Evolutionary conservation across 352 stramenopile species (phyloP).

Genomic region (Phytophthora lateralis): DNA sequence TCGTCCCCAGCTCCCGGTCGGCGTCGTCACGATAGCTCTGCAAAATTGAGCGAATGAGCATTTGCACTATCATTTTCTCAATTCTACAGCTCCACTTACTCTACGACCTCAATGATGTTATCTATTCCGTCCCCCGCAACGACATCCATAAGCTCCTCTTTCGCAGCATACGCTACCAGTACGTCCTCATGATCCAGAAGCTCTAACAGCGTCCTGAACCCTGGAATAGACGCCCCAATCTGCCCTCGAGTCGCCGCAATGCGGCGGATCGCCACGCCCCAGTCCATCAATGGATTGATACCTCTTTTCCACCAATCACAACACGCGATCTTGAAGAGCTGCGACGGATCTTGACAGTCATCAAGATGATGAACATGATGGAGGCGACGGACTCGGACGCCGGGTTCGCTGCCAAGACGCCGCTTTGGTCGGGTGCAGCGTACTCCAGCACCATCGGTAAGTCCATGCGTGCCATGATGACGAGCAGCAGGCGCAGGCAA

Average conservation of each 20-base stretch:
- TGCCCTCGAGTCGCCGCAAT: constrained; percentile 17
- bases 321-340: constrained; percentile 38
- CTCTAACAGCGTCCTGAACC: constrained; percentile 22
- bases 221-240: not conserved
- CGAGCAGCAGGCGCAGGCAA: constrained; percentile 16
- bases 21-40: constrained; percentile 10
- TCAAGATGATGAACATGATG: constrained; percentile 31
- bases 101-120: constrained; percentile 23
- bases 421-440: constrained; percentile 17
- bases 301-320: constrained; percentile 21
- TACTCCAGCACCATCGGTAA: constrained; percentile 58
- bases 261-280: constrained; percentile 9
- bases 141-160: constrained; percentile 39
- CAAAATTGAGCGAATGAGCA: constrained; percentile 12
- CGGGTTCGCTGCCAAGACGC: constrained; percentile 16
- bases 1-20: constrained; percentile 5
- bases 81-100: constrained; percentile 15
- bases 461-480: constrained; percentile 66
- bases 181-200: constrained; percentile 41
- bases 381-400: constrained; percentile 24
- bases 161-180: constrained; percentile 47
- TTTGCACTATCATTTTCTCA: not conserved
- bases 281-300: constrained; percentile 11
- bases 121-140: constrained; percentile 3
- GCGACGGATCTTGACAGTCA: constrained; percentile 10